Conservation (phyloP, 768 basidiomycete genomes). For the Multifurca ochricompacta region DNA sequence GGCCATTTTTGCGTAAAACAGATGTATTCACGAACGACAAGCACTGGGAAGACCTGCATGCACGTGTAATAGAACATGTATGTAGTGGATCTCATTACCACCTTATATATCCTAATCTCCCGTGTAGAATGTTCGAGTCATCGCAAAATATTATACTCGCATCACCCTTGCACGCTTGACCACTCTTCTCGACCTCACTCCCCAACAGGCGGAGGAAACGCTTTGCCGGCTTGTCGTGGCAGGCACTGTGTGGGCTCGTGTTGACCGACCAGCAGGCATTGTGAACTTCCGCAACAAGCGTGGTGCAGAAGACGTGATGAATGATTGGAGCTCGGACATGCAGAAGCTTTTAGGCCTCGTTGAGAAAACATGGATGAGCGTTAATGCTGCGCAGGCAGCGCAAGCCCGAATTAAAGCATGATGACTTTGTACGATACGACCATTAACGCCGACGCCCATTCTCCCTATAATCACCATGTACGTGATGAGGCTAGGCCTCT, state of each 20-base stretch:
- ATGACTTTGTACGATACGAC: not conserved
- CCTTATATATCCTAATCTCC: not conserved
- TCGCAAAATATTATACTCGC: slow-evolving; percentile 90
- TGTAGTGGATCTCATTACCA: slow-evolving; percentile 25
- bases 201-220: slow-evolving; percentile 78
- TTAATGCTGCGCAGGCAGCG: slow-evolving; percentile 84
- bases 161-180: slow-evolving; percentile 81
- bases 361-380: slow-evolving; percentile 99
- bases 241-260: slow-evolving; percentile 87
- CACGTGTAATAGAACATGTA: slow-evolving; percentile 94
- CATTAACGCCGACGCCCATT: not conserved
- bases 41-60: slow-evolving; percentile 93
- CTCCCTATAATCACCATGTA: not conserved
- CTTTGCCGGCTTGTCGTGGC: slow-evolving; percentile 87
- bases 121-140: slow-evolving; percentile 85
- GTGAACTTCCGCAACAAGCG: slow-evolving; percentile 81
- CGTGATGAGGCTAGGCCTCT: no score
- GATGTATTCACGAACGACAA: slow-evolving; percentile 72
- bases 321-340: slow-evolving; percentile 97
- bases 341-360: slow-evolving; percentile 83
- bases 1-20: slow-evolving; percentile 71
- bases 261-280: slow-evolving; percentile 86
- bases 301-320: slow-evolving; percentile 88
- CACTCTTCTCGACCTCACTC: slow-evolving; percentile 76
- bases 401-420: slow-evolving; percentile 53